Percentiles rank a stretch among this genome's conserved stretches.
Evolutionary conservation across 225 moss, liverwort and hornwort species (phyloP).

Genomic region (Straminergon stramineum): DNA sequence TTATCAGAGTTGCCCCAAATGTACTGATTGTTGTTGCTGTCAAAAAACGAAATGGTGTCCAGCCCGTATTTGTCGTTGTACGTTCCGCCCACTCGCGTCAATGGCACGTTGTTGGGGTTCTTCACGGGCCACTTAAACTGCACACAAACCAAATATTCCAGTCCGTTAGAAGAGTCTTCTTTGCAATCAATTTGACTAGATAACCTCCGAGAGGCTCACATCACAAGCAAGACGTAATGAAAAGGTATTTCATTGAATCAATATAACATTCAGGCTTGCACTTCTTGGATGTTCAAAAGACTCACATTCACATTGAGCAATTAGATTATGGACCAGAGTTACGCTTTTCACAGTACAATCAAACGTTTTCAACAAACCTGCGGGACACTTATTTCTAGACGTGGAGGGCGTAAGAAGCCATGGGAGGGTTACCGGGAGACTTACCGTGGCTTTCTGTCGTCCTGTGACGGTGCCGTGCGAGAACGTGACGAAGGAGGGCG

Average conservation of each 20-base stretch:
- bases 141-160: neutral
- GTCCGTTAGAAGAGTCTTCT: neutral
- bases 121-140: conserved; percentile 9
- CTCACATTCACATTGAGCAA: neutral
- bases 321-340: too few relatives aligned
- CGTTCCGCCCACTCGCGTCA: conserved; percentile 16
- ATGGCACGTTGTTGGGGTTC: conserved; percentile 2
- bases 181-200: neutral
- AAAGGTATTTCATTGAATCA: neutral
- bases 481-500: conserved; percentile 23
- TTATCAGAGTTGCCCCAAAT: conserved; percentile 15
- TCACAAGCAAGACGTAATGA: neutral
- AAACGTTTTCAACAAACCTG: neutral
- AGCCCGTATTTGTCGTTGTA: conserved; percentile 23
- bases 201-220: neutral
- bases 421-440: neutral
- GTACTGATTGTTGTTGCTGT: conserved; percentile 30
- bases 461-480: conserved; percentile 30
- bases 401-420: neutral
- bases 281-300: neutral
- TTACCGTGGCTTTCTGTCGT: conserved; percentile 1
- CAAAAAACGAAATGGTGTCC: conserved; percentile 12
- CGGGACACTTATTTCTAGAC: neutral
- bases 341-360: neutral
- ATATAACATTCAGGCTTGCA: neutral